Evolutionary conservation across 2,329 filamentous ascomycete genomes (phyloP).

Genomic region (Fusarium devonianum): DNA sequence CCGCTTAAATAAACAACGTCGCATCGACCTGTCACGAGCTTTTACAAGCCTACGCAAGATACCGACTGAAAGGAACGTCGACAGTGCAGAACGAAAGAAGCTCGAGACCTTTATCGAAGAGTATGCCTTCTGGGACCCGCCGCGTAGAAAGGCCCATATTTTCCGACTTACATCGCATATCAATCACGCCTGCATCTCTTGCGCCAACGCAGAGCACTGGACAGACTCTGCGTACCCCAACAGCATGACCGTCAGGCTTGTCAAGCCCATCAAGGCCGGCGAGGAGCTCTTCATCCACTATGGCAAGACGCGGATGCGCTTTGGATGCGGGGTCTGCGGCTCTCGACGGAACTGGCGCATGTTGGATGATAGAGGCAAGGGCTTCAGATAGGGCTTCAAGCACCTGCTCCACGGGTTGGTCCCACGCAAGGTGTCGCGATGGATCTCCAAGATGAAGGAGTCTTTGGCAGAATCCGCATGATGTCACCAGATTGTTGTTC

Average conservation of each 20-base stretch:
- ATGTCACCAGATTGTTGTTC: too few species aligned
- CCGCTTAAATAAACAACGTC: neutral
- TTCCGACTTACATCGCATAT: conserved; percentile 37
- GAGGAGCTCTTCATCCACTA: conserved; percentile 51
- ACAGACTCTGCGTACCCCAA: conserved; percentile 9
- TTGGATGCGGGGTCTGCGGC: conserved; percentile 39
- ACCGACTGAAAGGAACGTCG: neutral
- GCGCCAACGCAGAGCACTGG: conserved; percentile 40
- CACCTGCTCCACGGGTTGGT: neutral
- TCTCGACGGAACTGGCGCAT: neutral
- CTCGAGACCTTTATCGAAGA: conserved; percentile 36
- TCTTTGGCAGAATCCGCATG: neutral
- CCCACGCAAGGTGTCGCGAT: neutral
- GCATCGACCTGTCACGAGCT: neutral
- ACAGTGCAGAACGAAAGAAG: conserved; percentile 1
- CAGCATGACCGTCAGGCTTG: conserved; percentile 29
- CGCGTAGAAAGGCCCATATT: conserved; percentile 18
- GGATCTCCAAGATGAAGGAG: neutral
- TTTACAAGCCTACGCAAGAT: conserved; percentile 28
- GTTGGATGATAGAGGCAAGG: neutral
- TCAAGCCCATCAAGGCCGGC: conserved; percentile 31
- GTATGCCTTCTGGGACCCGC: conserved; percentile 36
- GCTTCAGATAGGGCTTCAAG: neutral
- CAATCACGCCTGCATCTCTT: conserved; percentile 46
- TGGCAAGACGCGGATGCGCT: conserved; percentile 37